Evolutionary conservation across 495 filamentous ascomycete genomes (phyloP).

Genomic region (Xylaria intraflava): DNA sequence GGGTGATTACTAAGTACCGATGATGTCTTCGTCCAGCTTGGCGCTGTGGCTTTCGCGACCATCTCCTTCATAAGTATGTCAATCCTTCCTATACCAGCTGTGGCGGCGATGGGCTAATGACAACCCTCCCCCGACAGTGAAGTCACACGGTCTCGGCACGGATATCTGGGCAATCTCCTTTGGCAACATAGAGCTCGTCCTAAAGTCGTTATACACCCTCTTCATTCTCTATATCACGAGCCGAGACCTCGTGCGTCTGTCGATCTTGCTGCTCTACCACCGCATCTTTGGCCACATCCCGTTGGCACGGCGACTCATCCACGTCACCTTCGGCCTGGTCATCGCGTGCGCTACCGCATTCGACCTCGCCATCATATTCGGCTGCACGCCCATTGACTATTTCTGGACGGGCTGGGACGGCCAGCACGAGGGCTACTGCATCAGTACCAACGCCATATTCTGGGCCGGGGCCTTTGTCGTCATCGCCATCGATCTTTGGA

Average conservation of each 20-base stretch:
- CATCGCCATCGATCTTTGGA: slow-evolving; percentile 43
- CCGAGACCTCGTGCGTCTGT: slow-evolving; percentile 28
- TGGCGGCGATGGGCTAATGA: neutral
- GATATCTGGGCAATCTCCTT: neutral
- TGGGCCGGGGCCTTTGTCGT: slow-evolving; percentile 43
- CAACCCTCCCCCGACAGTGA: neutral
- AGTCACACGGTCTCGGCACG: neutral
- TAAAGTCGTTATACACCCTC: neutral
- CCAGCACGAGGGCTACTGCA: slow-evolving; percentile 34
- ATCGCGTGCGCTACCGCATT: slow-evolving; percentile 33
- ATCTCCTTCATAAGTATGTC: neutral
- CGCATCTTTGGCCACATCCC: slow-evolving; percentile 23
- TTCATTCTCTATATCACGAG: neutral
- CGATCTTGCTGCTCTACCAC: slow-evolving; percentile 37
- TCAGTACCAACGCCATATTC: slow-evolving; percentile 42
- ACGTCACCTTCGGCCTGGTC: slow-evolving; percentile 29
- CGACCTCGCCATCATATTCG: slow-evolving; percentile 38
- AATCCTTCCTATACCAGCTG: neutral
- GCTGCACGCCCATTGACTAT: slow-evolving; percentile 36
- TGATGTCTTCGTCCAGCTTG: neutral
- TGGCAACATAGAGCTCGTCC: slow-evolving; percentile 1
- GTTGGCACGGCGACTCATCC: slow-evolving; percentile 15
- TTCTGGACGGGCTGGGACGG: slow-evolving; percentile 40
- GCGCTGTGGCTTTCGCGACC: neutral
- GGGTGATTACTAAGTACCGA: neutral